Evolutionary conservation across 768 basidiomycete genomes (phyloP).

Genomic region (Boletellus sp.): DNA sequence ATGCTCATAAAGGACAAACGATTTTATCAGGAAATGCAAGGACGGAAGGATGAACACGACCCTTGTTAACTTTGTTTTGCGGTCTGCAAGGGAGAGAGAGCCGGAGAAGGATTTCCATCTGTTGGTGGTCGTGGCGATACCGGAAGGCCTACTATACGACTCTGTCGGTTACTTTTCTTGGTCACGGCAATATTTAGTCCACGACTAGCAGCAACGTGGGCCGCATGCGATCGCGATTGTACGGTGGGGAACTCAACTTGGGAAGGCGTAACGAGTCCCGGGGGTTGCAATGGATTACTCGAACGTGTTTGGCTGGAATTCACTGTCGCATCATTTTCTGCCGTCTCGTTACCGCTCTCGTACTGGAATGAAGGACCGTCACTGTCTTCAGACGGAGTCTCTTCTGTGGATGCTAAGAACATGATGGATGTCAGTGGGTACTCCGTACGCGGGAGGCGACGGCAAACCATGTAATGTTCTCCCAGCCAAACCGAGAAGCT

Average conservation of each 20-base stretch:
- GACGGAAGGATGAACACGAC: neutral
- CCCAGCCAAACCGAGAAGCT: constrained; percentile 73
- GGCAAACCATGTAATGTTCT: constrained; percentile 61
- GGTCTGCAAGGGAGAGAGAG: constrained; percentile 20
- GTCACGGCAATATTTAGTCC: constrained; percentile 66
- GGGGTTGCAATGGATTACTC: constrained; percentile 33
- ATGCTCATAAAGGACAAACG: constrained; percentile 10
- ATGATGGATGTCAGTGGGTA: constrained; percentile 4
- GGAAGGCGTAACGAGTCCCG: constrained; percentile 16
- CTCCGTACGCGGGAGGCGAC: neutral
- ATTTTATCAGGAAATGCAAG: neutral
- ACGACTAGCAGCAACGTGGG: constrained; percentile 58
- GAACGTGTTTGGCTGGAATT: constrained; percentile 43
- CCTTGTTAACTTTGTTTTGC: constrained; percentile 22
- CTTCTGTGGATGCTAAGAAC: constrained; percentile 47
- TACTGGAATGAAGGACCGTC: constrained; percentile 67
- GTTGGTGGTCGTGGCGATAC: constrained; percentile 34
- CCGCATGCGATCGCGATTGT: constrained; percentile 48
- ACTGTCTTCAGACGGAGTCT: constrained; percentile 62
- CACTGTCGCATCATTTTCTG: constrained; percentile 51
- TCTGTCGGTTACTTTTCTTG: constrained; percentile 60
- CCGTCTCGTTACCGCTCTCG: constrained; percentile 72
- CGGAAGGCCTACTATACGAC: constrained; percentile 63
- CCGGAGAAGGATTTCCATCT: constrained; percentile 11
- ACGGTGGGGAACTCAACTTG: constrained; percentile 26